Conservation (phyloP, 202 grass and related monocot species). For the Panicum virgatum region DNA sequence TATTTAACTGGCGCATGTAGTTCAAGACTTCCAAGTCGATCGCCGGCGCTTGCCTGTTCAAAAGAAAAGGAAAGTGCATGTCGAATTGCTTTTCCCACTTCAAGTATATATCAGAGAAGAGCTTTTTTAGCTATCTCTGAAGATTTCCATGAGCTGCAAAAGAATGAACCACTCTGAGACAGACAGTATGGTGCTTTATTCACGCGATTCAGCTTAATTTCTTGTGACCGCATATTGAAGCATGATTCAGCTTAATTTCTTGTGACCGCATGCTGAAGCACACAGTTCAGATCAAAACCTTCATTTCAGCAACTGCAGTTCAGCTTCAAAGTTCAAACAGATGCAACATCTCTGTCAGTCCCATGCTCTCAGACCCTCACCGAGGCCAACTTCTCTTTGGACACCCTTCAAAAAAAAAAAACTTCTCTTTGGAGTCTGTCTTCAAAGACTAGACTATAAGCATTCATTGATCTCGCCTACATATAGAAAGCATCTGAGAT, state of each 20-base stretch:
- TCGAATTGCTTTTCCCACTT: too few relatives aligned
- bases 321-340: too few relatives aligned
- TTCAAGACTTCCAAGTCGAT: background rate
- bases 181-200: background rate
- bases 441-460: background rate
- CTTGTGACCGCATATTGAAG: background rate
- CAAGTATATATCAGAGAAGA: background rate
- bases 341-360: background rate
- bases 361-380: background rate
- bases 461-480: background rate
- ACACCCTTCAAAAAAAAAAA: too few relatives aligned
- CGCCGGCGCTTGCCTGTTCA: too few relatives aligned
- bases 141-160: too few relatives aligned
- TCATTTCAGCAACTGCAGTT: background rate
- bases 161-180: background rate
- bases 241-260: too few relatives aligned
- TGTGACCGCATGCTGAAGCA: background rate
- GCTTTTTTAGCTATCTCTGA: too few relatives aligned
- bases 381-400: background rate
- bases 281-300: background rate
- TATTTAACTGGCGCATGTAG: background rate
- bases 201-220: background rate
- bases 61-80: too few relatives aligned
- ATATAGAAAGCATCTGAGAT: background rate
- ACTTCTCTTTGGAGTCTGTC: background rate